Percentiles rank a stretch among this genome's conserved stretches.
Conservation (phyloP, 1,284 basidiomycete species). For the Mycosarcoma mackinlayi region DNA sequence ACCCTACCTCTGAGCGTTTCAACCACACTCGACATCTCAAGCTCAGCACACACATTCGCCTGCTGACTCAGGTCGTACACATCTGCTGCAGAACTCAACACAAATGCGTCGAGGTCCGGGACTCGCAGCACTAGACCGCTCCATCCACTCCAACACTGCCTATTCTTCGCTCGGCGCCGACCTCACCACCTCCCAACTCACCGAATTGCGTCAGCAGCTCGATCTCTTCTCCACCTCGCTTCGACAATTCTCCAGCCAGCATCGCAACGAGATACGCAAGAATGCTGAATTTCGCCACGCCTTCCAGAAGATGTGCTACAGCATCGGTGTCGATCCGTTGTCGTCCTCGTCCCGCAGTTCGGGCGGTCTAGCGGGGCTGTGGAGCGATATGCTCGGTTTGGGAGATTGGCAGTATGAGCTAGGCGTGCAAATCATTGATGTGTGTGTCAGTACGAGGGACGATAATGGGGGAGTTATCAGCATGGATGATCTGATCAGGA, state of each 20-base stretch:
- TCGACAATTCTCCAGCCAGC: conserved; percentile 81
- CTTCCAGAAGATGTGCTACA: conserved; percentile 95
- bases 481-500: conserved; percentile 82
- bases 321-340: conserved; percentile 93
- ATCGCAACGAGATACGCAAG: conserved; percentile 82
- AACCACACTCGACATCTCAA: neutral
- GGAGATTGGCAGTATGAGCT: conserved; percentile 97
- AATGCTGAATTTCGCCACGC: conserved; percentile 89
- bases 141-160: conserved; percentile 70
- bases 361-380: conserved; percentile 79
- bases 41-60: neutral
- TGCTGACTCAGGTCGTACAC: too few species aligned
- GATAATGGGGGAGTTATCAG: conserved; percentile 91
- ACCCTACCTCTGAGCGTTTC: neutral
- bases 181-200: conserved; percentile 80
- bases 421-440: conserved; percentile 95
- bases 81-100: too few species aligned
- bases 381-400: conserved; percentile 81
- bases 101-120: conserved; percentile 72
- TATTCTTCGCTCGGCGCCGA: conserved; percentile 83
- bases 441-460: conserved; percentile 88
- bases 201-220: conserved; percentile 83
- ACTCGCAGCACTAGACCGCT: conserved; percentile 71
- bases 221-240: conserved; percentile 84
- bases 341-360: conserved; percentile 66